These are phyloP conservation scores for Penicillium rolfsii DNA, from an alignment of 2,329 filamentous ascomycete species.

Conservation along the genomic window DNA sequence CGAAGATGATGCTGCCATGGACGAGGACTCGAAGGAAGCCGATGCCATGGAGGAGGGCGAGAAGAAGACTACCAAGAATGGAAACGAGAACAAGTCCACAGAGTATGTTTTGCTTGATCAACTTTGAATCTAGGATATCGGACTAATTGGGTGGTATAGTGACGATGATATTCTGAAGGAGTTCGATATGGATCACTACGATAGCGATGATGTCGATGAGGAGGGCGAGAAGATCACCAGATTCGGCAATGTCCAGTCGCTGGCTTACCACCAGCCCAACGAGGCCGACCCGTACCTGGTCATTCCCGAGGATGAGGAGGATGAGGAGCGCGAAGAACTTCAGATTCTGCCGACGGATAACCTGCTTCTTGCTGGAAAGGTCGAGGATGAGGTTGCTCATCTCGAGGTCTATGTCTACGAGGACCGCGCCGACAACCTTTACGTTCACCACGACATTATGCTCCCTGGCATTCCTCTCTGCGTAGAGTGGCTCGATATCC, in stretches of 20 bases:
- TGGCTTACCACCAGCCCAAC: constrained; percentile 92
- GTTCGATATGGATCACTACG: constrained; percentile 95
- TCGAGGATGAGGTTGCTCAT: constrained; percentile 96
- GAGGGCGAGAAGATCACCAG: constrained; percentile 76
- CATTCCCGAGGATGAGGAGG: constrained; percentile 75
- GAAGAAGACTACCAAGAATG: constrained; percentile 28
- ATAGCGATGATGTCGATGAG: constrained; percentile 75
- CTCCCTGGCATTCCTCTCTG: constrained; percentile 93
- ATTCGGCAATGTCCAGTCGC: constrained; percentile 91
- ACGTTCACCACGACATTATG: constrained; percentile 99
- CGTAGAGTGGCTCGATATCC: constrained; percentile 91
- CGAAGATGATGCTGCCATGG: constrained; percentile 46
- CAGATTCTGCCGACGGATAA: constrained; percentile 94
- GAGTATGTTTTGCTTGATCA: constrained; percentile 20
- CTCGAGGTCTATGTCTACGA: constrained; percentile 98
- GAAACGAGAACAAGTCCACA: constrained; percentile 25
- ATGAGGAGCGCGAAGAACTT: constrained; percentile 89
- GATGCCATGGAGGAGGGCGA: constrained; percentile 30
- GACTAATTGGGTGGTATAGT: constrained; percentile 33
- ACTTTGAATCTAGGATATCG: not conserved
- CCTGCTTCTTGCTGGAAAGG: constrained; percentile 84
- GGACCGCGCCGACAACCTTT: constrained; percentile 91
- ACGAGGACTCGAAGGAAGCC: constrained; percentile 46
- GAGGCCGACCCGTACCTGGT: constrained; percentile 97
- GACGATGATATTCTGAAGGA: constrained; percentile 90